A percentile compares a stretch with the other conserved stretches of the same genome.
These are phyloP conservation scores for Schrenkiella parvula DNA, from an alignment of 345 rosid genomes.

Conservation along the genomic window DNA sequence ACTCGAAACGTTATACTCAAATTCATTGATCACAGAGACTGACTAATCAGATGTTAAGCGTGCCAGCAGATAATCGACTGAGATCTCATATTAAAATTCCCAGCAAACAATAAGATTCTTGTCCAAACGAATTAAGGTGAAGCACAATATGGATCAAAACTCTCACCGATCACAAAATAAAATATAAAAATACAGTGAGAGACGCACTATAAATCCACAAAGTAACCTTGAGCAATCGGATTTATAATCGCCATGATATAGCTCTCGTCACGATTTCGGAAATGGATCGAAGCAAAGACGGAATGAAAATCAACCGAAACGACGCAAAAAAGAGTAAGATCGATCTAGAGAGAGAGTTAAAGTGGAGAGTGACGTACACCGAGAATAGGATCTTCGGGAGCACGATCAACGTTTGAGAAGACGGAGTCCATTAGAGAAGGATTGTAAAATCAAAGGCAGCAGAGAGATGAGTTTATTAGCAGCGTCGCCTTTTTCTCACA, in stretches of 20 bases:
- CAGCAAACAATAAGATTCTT: neutral
- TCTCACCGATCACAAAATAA: neutral
- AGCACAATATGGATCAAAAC: neutral
- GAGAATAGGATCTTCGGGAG: constrained; percentile 69
- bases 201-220: neutral
- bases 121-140: neutral
- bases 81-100: neutral
- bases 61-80: neutral
- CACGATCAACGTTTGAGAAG: constrained; percentile 41
- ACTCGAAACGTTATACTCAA: too few species aligned
- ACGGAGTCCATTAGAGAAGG: constrained; percentile 42
- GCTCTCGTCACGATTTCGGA: too few species aligned
- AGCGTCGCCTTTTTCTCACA: neutral
- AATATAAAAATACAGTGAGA: too few species aligned
- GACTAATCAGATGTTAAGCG: too few species aligned
- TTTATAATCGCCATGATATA: neutral
- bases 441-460: neutral
- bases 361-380: constrained; percentile 40
- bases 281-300: neutral
- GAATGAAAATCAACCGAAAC: neutral
- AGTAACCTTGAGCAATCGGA: neutral
- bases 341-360: neutral
- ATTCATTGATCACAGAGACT: too few species aligned
- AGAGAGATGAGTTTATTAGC: neutral
- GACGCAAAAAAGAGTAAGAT: neutral